Conservation (phyloP, 495 filamentous ascomycete genomes). For the Penicillium antarcticum region DNA sequence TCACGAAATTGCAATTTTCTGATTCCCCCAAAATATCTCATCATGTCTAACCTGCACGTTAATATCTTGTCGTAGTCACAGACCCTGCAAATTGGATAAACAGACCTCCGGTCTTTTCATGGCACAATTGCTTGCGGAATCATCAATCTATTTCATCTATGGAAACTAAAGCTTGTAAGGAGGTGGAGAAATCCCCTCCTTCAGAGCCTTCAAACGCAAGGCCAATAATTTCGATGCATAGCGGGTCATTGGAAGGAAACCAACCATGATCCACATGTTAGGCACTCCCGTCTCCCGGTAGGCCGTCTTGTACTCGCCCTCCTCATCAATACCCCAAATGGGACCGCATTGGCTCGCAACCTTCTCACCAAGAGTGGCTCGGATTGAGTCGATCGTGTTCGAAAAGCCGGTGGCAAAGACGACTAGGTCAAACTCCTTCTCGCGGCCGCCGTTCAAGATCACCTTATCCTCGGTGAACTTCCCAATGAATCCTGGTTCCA, state of each 20-base stretch:
- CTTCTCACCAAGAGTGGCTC: conserved; percentile 58
- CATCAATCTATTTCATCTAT: conserved; percentile 9
- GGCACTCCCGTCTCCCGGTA: conserved; percentile 54
- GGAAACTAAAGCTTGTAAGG: conserved; percentile 12
- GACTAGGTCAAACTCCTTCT: conserved; percentile 65
- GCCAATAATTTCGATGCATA: conserved; percentile 21
- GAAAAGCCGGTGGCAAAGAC: conserved; percentile 73
- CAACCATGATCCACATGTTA: conserved; percentile 25
- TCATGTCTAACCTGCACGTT: too few relatives aligned
- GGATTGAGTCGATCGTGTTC: conserved; percentile 37
- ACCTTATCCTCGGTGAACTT: conserved; percentile 29
- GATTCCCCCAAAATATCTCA: neutral
- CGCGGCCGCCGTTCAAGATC: conserved; percentile 55
- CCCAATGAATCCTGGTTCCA: conserved; percentile 52
- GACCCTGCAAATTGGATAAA: neutral
- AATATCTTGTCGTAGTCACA: neutral
- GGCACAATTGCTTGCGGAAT: too few relatives aligned
- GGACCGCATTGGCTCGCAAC: conserved; percentile 56
- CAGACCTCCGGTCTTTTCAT: neutral
- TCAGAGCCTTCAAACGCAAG: conserved; percentile 16
- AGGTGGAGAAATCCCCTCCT: conserved; percentile 16
- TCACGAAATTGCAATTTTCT: neutral
- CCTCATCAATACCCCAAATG: conserved; percentile 73
- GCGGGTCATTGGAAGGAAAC: conserved; percentile 17
- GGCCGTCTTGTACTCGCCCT: conserved; percentile 63